A percentile compares a stretch with the other conserved stretches of the same genome.
Conservation (phyloP, 2,329 filamentous ascomycete genomes). For the Penicillium occitanis region DNA sequence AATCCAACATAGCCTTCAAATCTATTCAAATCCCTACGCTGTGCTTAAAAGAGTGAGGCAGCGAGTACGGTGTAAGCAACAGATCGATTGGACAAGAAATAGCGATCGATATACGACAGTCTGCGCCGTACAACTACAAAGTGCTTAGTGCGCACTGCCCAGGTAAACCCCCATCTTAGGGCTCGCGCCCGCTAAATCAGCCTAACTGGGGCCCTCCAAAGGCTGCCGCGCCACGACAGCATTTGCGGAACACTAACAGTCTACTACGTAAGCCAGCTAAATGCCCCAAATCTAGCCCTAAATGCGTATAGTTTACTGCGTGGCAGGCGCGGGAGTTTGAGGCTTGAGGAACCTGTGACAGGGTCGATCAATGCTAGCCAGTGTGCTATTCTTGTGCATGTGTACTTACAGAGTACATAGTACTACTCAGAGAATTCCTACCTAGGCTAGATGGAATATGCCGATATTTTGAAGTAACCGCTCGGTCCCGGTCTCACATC, state of each 20-base stretch:
- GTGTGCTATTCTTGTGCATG: neutral
- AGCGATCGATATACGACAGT: neutral
- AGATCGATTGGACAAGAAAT: neutral
- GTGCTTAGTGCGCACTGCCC: neutral
- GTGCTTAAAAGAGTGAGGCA: constrained; percentile 5
- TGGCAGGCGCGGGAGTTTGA: neutral
- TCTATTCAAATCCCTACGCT: neutral
- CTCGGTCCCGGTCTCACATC: constrained; percentile 3
- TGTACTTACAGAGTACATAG: neutral
- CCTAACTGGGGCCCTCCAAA: neutral
- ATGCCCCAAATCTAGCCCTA: neutral
- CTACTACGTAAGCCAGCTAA: neutral
- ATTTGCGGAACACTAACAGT: neutral
- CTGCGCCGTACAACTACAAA: neutral
- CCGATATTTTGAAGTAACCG: neutral
- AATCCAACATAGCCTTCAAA: neutral
- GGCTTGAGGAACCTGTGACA: constrained; percentile 10
- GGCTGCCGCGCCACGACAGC: constrained; percentile 6
- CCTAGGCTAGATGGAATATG: neutral
- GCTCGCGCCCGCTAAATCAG: constrained; percentile 2
- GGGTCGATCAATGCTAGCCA: neutral
- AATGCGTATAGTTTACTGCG: neutral
- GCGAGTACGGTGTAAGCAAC: neutral
- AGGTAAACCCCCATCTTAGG: neutral
- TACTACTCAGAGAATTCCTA: neutral